A percentile compares a stretch with the other conserved stretches of the same genome.
Evolutionary conservation across 805 yeast species (phyloP).

Genomic region (Lachancea sp.): DNA sequence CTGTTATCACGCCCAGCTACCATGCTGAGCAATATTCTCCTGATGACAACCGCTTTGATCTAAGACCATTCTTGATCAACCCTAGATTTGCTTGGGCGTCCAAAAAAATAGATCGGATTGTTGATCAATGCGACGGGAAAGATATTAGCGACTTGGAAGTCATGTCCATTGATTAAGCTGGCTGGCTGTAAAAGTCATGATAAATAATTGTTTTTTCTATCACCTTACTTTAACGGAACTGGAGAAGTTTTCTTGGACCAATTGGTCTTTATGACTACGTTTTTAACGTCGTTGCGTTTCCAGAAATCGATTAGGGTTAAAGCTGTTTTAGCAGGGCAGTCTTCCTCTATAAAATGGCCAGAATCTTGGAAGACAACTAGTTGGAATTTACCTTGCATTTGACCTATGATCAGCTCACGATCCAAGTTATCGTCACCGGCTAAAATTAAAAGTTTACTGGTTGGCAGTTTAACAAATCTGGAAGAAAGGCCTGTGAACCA

Average conservation of each 20-base stretch:
- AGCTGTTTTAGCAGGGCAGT: slow-evolving; percentile 65
- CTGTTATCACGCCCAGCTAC: slow-evolving; percentile 93
- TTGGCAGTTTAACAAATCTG: slow-evolving; percentile 41
- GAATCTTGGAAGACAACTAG: slow-evolving; percentile 71
- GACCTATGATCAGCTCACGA: slow-evolving; percentile 81
- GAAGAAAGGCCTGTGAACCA: slow-evolving; percentile 77
- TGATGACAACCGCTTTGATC: slow-evolving; percentile 92
- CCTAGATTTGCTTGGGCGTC: slow-evolving; percentile 89
- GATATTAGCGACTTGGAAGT: slow-evolving; percentile 19
- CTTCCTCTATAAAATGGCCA: slow-evolving; percentile 97
- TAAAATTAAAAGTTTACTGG: slow-evolving; percentile 66
- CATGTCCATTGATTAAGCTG: slow-evolving; percentile 27
- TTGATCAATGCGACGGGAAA: slow-evolving; percentile 47
- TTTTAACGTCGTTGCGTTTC: slow-evolving; percentile 36
- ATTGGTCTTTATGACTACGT: slow-evolving; percentile 33
- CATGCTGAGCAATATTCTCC: slow-evolving; percentile 98
- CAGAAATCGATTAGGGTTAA: slow-evolving; percentile 43
- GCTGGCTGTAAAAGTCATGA: too few relatives aligned
- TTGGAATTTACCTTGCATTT: slow-evolving; percentile 97
- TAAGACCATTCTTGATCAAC: slow-evolving; percentile 90
- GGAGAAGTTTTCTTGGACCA: slow-evolving; percentile 28
- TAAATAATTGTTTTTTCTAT: neutral
- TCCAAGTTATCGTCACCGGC: slow-evolving; percentile 91
- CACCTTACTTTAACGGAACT: neutral
- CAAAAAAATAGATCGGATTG: slow-evolving; percentile 77